Conservation (phyloP, 352 stramenopile genomes). For the Phytopythium litorale region DNA sequence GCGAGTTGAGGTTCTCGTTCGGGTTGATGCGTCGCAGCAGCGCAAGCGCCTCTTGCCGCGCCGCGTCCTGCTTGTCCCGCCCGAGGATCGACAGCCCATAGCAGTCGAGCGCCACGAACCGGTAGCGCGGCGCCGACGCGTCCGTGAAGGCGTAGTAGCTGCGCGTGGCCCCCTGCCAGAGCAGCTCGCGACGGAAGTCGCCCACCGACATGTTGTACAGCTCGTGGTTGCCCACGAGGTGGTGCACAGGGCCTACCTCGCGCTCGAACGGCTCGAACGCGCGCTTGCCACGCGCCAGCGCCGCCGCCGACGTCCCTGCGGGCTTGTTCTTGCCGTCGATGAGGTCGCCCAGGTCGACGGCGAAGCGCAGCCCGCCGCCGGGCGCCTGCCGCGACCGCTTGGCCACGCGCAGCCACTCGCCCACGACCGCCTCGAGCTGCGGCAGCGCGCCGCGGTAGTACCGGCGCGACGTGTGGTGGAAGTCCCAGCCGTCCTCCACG, state of each 20-base stretch:
- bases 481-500: constrained; percentile 78
- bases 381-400: constrained; percentile 10
- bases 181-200: constrained; percentile 40
- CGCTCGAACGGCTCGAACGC: constrained; percentile 42
- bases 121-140: constrained; percentile 29
- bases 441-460: constrained; percentile 69
- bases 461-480: constrained; percentile 50
- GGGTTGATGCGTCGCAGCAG: constrained; percentile 48
- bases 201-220: constrained; percentile 71
- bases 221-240: constrained; percentile 84
- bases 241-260: constrained; percentile 46
- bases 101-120: constrained; percentile 68
- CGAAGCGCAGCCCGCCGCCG: constrained; percentile 39
- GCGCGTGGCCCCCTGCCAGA: constrained; percentile 14
- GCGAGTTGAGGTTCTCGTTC: constrained; percentile 79
- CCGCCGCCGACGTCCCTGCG: constrained; percentile 32
- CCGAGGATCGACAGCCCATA: constrained; percentile 70
- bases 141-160: constrained; percentile 71
- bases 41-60: constrained; percentile 34
- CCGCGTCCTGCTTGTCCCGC: constrained; percentile 33
- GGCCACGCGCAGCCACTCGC: constrained; percentile 45
- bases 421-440: constrained; percentile 37
- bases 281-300: constrained; percentile 35
- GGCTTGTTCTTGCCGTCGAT: constrained; percentile 77
- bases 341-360: constrained; percentile 76